phyloP scores from a whole-genome alignment of 257 asterid species.

The Eustoma russellianum region DNA sequence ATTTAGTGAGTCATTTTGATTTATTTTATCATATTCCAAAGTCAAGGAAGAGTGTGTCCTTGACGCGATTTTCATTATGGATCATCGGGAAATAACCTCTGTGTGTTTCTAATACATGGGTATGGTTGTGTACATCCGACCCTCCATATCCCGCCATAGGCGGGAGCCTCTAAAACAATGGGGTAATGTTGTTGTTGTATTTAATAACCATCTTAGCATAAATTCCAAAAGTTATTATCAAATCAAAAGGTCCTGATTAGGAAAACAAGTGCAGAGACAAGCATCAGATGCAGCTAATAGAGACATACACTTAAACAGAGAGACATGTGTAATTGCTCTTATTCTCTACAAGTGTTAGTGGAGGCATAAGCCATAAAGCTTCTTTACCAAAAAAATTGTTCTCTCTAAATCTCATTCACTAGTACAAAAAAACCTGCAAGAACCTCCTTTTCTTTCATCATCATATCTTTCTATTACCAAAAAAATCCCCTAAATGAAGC shows the following conservation, averaged over 20 bases:
- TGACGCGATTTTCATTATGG: too few relatives aligned
- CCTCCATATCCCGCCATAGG: too few relatives aligned
- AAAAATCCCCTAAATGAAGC: conserved; percentile 25
- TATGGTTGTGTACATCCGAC: too few relatives aligned
- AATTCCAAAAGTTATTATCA: too few relatives aligned
- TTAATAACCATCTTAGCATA: too few relatives aligned
- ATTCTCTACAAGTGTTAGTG: conserved; percentile 39
- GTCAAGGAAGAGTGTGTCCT: too few relatives aligned
- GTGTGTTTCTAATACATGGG: too few relatives aligned
- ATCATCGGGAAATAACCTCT: too few relatives aligned
- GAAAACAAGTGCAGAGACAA: conserved; percentile 3
- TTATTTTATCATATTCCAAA: too few relatives aligned
- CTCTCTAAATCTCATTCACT: conserved; percentile 24
- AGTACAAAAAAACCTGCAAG: conserved; percentile 19
- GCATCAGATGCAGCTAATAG: conserved; percentile 16
- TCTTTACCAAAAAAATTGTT: conserved; percentile 42
- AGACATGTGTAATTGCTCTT: conserved; percentile 24
- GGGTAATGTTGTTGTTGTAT: too few relatives aligned
- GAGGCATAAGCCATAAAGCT: conserved; percentile 51
- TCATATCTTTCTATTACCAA: conserved; percentile 23
- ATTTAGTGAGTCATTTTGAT: too few relatives aligned
- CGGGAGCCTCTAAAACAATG: too few relatives aligned
- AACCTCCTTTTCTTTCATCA: conserved; percentile 35
- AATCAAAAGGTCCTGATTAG: conserved; percentile 19
- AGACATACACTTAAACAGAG: conserved; percentile 17